Base-by-base conservation (phyloP, 2,329 filamentous ascomycete species). In the Fusarium verticillioides region DNA sequence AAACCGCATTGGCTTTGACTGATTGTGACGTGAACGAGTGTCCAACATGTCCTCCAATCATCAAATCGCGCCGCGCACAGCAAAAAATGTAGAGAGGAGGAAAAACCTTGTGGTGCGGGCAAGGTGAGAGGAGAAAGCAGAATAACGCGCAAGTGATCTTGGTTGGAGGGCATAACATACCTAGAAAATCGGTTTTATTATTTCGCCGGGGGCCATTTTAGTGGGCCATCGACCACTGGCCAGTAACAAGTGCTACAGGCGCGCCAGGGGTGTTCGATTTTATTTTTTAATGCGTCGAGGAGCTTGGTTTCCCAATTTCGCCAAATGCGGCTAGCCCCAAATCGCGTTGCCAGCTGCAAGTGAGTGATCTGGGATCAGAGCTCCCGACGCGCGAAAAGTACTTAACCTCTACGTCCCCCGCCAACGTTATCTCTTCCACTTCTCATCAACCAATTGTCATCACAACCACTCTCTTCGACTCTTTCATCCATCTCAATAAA, bases 281-380 rank as follows among this genome's bases (percentile, higher is more conserved):
- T 70, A 76, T 76, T 78, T 81, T 73, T 79, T 79, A 63, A 71
- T 77, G 73, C 67, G 63, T n/a, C 30, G 15, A 47, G 39, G 30
- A 56, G 37, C 58, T 62, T 61, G 42, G 53, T 49, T 65, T 69
- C 75, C 74, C 70, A 78, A 78, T 82, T 81, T 81, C 62, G 77
- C 80, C 66, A 72, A 75, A 78, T 63, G 9, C 16, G 69, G 80
- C 67, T 82, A 82, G 82, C 78, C 78, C 49, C 7, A 54, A 70
- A 70, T 78, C 70, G 71, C 78, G 77, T 57, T 72, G 75, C 70
- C 69, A 63, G 64, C 60, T 69, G 74, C 77, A 79, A 78, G 85
- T 88, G 86, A 78, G 85, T 88, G 86, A 88, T 88, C 85, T 83
- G 85, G 84, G 83, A 85, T 84, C 82, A 81, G 79, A 80, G 81